Conservation (phyloP, 768 basidiomycete genomes). For the Phaffia australis region DNA sequence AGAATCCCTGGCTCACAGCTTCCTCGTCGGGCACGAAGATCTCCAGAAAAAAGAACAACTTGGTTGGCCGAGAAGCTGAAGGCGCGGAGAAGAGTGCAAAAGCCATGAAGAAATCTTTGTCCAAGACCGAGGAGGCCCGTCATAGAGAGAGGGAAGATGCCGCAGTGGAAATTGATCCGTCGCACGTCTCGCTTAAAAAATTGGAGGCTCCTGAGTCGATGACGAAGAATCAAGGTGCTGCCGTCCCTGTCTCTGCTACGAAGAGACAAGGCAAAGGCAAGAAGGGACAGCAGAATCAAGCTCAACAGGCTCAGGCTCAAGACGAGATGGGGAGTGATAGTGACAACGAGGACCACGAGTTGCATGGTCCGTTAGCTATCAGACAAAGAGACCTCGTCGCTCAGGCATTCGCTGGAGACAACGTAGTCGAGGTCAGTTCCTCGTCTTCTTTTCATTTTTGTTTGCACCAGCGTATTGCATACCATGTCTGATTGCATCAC, state of each 20-base stretch:
- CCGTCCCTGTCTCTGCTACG: conserved; percentile 5
- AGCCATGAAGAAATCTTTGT: conserved; percentile 26
- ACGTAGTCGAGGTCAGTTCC: conserved; percentile 68
- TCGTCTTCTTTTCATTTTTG: neutral
- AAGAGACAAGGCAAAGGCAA: conserved; percentile 30
- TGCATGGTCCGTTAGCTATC: conserved; percentile 51
- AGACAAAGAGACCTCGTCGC: conserved; percentile 87
- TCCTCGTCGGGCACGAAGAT: conserved; percentile 38
- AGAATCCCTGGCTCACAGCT: conserved; percentile 75
- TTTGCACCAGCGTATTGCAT: neutral
- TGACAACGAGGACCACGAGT: conserved; percentile 48
- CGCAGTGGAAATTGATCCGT: conserved; percentile 59
- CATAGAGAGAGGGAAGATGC: conserved; percentile 62
- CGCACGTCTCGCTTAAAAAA: too few species aligned
- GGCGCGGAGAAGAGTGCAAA: conserved; percentile 26
- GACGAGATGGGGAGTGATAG: conserved; percentile 51
- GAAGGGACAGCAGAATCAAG: conserved; percentile 28
- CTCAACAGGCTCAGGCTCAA: conserved; percentile 29
- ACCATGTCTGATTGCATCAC: neutral
- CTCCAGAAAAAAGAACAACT: conserved; percentile 61
- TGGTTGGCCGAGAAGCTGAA: conserved; percentile 42
- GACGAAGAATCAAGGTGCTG: conserved; percentile 31
- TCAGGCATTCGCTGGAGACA: conserved; percentile 90
- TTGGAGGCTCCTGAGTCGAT: too few species aligned
- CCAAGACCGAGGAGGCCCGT: conserved; percentile 50